These are phyloP conservation scores for Solanum rostratum DNA, from an alignment of 257 asterid species.

Conservation along the genomic window DNA sequence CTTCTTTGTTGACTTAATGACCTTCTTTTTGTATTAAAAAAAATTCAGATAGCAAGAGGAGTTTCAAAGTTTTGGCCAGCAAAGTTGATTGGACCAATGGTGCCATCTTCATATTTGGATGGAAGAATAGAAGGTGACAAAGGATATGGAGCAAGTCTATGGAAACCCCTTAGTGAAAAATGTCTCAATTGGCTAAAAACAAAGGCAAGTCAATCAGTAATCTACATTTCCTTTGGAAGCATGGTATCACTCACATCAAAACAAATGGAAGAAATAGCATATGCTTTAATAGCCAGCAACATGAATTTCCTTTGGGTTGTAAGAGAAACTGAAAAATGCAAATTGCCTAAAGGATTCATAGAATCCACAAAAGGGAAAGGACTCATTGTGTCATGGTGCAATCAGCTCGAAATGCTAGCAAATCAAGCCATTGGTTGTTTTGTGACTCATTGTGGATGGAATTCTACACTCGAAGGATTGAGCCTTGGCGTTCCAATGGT, in stretches of 20 bases:
- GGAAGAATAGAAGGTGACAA: slow-evolving; percentile 50
- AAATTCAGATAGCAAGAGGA: slow-evolving; percentile 35
- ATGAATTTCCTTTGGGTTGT: slow-evolving; percentile 54
- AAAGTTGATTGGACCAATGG: slow-evolving; percentile 52
- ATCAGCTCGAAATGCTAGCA: slow-evolving; percentile 46
- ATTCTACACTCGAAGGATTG: slow-evolving; percentile 51
- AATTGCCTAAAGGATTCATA: slow-evolving; percentile 25
- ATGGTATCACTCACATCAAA: slow-evolving; percentile 43
- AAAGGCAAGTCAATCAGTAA: slow-evolving; percentile 33
- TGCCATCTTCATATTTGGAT: slow-evolving; percentile 58
- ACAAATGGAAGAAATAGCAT: slow-evolving; percentile 46
- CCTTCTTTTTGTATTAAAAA: not conserved
- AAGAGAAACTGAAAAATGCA: slow-evolving; percentile 34
- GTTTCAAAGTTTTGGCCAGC: slow-evolving; percentile 43
- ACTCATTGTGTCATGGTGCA: slow-evolving; percentile 58
- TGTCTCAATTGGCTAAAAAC: slow-evolving; percentile 46
- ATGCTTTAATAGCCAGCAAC: slow-evolving; percentile 14
- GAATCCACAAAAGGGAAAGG: slow-evolving; percentile 23
- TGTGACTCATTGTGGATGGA: slow-evolving; percentile 67
- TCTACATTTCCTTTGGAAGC: slow-evolving; percentile 64
- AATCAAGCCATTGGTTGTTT: slow-evolving; percentile 52
- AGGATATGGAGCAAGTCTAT: slow-evolving; percentile 61
- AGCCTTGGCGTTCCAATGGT: slow-evolving; percentile 55
- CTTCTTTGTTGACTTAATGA: not conserved
- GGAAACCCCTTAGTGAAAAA: slow-evolving; percentile 51